Evolutionary conservation across 768 basidiomycete species (phyloP), one percentile per base, ranked within the genome.

Genomic region (Leccinum sublutescens): DNA sequence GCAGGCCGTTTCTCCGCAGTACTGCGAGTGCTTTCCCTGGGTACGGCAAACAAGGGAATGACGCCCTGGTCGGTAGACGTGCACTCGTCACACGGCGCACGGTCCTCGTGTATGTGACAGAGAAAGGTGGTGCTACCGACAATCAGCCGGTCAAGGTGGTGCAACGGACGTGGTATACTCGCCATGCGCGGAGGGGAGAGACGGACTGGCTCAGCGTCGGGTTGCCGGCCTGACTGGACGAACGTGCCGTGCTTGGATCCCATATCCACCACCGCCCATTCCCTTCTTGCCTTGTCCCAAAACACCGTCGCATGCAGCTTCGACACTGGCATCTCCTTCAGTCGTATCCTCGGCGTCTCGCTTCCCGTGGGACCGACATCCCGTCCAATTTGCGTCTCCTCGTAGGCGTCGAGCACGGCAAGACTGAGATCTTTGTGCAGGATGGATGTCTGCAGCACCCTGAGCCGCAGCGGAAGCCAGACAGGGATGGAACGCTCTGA

Each of bases 231-330:
- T 29, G 61, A 56, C 19, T 69, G 65, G n/a, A 90, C 56, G 69
- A 86, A 93, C 1, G 91, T 93, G 4, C 92, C 92, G 63, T 94
- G 92, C 71, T 85, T 88, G 54, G 88, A 90, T 10, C 89, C 92
- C 86, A 89, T 89, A 69, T 94, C 92, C 10, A 92, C 89, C 31
- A 90, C 75, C 3, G 82, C 80, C 91, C 91, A 93, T 58, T 83
- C 81, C 14, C 74, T 69, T 56, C 82, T 78, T 29, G 71, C 70
- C 34, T 75, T 74, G 68, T 91, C 86, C 86, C 86, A 91, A 67
- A 83, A 93, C 1, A 82, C 76, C 3, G 86, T 89, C 9, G 89
- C 87, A 66, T 94, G 92, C 55, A 88, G 63, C 72, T 93, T 93
- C 2, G 89, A 91, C 11, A 93, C 89, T 61, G 83, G 81, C 85